Conservation (phyloP, 2,329 filamentous ascomycete genomes). For the Cercospora janseana region DNA sequence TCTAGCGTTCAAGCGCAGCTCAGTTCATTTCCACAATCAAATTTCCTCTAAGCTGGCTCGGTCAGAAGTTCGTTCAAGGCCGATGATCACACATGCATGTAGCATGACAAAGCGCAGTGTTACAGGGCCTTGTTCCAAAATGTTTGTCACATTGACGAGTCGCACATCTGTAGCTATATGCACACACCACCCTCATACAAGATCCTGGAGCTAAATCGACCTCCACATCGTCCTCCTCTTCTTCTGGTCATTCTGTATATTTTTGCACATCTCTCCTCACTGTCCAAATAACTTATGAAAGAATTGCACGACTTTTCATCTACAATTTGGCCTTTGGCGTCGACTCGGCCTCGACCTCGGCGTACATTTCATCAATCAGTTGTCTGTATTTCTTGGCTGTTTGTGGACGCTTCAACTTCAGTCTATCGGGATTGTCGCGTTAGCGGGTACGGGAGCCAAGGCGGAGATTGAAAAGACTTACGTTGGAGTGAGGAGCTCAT, state of each 20-base stretch:
- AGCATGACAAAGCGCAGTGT: neutral
- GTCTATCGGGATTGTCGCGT: slow-evolving; percentile 41
- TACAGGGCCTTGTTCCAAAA: slow-evolving; percentile 2
- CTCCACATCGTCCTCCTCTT: neutral
- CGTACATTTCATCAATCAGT: slow-evolving; percentile 61
- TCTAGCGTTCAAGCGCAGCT: no score
- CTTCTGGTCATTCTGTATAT: neutral
- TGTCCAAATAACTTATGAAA: neutral
- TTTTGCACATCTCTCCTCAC: neutral
- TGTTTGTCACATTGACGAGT: slow-evolving; percentile 6
- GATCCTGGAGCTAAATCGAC: no score
- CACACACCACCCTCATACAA: neutral
- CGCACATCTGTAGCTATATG: no score
- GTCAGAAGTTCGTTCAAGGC: no score
- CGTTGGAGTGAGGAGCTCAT: slow-evolving; percentile 85
- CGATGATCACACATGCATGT: neutral
- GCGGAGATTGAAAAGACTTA: slow-evolving; percentile 53
- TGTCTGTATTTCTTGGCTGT: slow-evolving; percentile 61
- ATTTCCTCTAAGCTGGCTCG: no score
- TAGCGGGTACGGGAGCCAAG: neutral
- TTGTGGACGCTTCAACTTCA: slow-evolving; percentile 71
- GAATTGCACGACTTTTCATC: neutral
- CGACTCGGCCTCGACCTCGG: slow-evolving; percentile 49
- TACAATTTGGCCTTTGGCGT: slow-evolving; percentile 52
- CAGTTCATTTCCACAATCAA: no score